Base-by-base conservation (phyloP, 768 basidiomycete species). In the Lanmaoa pseudosensibilis region DNA sequence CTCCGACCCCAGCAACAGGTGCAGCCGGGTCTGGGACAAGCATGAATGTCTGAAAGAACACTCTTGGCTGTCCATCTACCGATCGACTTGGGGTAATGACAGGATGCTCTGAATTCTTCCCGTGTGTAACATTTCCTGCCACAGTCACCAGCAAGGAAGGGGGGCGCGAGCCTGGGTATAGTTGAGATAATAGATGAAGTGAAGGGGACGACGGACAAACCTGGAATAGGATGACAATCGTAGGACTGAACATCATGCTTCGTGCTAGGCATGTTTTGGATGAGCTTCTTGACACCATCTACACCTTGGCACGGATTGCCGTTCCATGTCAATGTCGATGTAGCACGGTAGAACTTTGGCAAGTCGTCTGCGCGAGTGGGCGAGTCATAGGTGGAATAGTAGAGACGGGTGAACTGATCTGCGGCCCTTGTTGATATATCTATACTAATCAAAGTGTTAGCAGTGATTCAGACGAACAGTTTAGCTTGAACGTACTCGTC, bases 141-240 rank as follows among this genome's bases (percentile, higher is more conserved):
- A 93, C 91, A 3, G 85, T 85, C 12, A 94, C 79, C 9, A 94
- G 74, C 9, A 94, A 76, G 11, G 88, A 88, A 15, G 92, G 90
- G 1, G 92, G 92, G 46, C 85, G 83, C 19, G 82, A 85, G 49
- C 88, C 90, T 92, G 62, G 11, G 48, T n/a, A 44, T 43, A 46
- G 56, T 52, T 59, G 54, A 61, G 50, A 58, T 10, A 18, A 34
- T n/a, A 37, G 58, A 46, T 55, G 48, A 56, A 52, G 38, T 23
- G 49, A 46, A 43, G 41, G 19, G 39, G 27, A 46, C 25, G 49
- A 56, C 27, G 46, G 43, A 66, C 73, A 52, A 53, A 88, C 92
- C 90, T 72, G 90, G 88, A 56, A 94, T 91, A 36, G 92, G 88
- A 69, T 94, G 92, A 63, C 92, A 94, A 68, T 94, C 92, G 60